Evolutionary conservation across 768 basidiomycete species (phyloP), one percentile per base, ranked within the genome.

Genomic region (Auricularia auricula-judae): DNA sequence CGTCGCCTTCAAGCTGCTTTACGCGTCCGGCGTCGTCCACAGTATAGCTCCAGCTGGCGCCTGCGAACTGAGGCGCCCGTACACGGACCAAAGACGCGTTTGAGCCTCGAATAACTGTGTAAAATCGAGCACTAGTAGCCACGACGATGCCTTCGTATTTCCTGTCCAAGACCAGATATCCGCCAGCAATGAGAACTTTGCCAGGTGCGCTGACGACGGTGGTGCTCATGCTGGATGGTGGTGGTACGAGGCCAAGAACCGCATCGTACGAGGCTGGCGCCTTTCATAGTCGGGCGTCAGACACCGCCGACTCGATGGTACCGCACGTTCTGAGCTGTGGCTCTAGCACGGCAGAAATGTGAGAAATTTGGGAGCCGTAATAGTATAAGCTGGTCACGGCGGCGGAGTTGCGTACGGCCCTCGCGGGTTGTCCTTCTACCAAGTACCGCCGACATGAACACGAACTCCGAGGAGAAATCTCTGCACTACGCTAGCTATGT

Each of bases 141-240:
- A 98, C 82, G 56, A 95, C 94, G 65, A 91, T 76, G 61, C 96
- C 97, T 36, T 88, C 85, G 72, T 91, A 93, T 4, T 81, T 76
- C 21, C 84, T 87, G 75, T 98, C 94, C 66, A 98, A 88, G 35
- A 99, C 93, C 67, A 99, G 89, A 77, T 98, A 99, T 1, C 97
- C 97, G 2, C 97, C 97, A 10, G 95, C 93, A 63, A 97, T 74
- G 64, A 99, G 83, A 62, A 97, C 95, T 76, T 99, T 99, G 67
- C 96, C 96, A 10, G 96, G 91, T 1, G 94, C 84, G 39, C 95
- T 98, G 66, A 97, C 84, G 62, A 89, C 82, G 36, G 89, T 92
- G 59, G 82, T 72, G 11, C 68, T 33, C 65, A 62, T 63, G 62
- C 51, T 42, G 47, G 47, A 62, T 63, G 62, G 59, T 42, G 47